Conservation (phyloP, 1,139 yeast species). For the Geotrichum fermentans region DNA sequence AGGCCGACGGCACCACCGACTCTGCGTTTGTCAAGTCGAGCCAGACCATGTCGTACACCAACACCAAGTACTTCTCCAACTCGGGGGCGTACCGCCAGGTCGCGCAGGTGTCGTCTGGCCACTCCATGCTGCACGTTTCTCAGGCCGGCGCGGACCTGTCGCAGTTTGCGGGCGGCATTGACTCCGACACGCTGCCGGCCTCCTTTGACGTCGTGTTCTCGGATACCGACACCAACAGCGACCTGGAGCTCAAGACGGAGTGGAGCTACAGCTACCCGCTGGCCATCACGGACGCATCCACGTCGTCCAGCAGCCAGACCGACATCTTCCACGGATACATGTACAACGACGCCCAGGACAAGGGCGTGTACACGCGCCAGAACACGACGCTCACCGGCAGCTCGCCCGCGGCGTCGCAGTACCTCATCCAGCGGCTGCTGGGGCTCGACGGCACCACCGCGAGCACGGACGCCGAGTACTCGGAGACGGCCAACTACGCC, state of each 20-base stretch:
- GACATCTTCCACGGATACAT: constrained; percentile 17
- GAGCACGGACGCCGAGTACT: constrained; percentile 9
- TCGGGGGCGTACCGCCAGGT: constrained; percentile 11
- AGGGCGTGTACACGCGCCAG: constrained; percentile 19
- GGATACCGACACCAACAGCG: constrained; percentile 13
- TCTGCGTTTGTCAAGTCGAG: constrained; percentile 15
- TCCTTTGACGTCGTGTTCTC: constrained; percentile 12
- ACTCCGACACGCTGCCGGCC: constrained; percentile 10
- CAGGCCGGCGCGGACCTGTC: constrained; percentile 15
- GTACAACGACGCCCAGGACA: constrained; percentile 8
- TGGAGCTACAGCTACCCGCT: constrained; percentile 20
- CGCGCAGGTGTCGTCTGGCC: constrained; percentile 19
- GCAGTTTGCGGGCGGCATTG: constrained; percentile 3
- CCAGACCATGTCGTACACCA: constrained; percentile 18
- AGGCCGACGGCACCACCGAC: constrained; percentile 9
- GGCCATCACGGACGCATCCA: constrained; percentile 14
- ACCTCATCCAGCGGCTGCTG: constrained; percentile 8
- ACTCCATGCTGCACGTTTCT: constrained; percentile 14
- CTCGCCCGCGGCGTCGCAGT: constrained; percentile 15
- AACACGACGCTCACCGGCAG: constrained; percentile 9
- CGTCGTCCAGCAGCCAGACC: constrained; percentile 4
- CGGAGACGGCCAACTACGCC: constrained; percentile 6
- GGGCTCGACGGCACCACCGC: background rate
- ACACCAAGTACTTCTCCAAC: constrained; percentile 16
- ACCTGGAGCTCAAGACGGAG: constrained; percentile 10